Base-by-base conservation (phyloP, 331 rosid genomes). In the Malus hybrid region DNA sequence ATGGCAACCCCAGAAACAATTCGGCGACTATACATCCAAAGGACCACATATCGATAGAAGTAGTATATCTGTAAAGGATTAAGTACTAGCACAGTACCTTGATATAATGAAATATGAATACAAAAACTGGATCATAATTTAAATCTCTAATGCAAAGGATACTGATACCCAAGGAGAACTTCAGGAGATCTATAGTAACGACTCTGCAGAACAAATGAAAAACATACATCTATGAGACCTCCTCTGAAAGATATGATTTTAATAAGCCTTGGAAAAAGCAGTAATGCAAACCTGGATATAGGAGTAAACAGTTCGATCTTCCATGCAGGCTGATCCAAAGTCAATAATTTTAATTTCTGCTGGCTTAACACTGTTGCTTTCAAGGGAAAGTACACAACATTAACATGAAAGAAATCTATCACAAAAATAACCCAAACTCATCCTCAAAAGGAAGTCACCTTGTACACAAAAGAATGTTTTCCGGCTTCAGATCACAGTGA, bases 321-420 rank as follows among this genome's bases (percentile, higher is more conserved):
- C 98, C 99, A 95, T 86, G 93, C 99, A 95, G 76, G 99, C 99
- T 16, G 99, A 95, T 86, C 99, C 99, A 75, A 95, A 95, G 88
- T 95, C 99, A 76, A 95, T 95, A 76, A 92, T 88, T 82, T 95
- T 95, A 68, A 95, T 84, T 86, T 89, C 99, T 76, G 97, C 93
- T 62, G 93, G 98, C 91, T 90, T 92, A 68, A 91, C 82, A 70
- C 83, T 84, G 88, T 72, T 80, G 83, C 62, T 77, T 83, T 71
- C 52, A 67, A 77, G 78, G 71, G 73, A 89, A 58, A 63, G 63
- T 13, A 70, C 48, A 33, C 71, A 79, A 81, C 36, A 76, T 76
- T 57, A 82, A 81, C 78, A 84, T 39, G 39, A 86, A 73, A 75
- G 72, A 75, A 71, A 63, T 77, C 68, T 66, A 77, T 66, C 64